Evolutionary conservation across 1,284 basidiomycete species (phyloP).

Genomic region (Hemileccinum hortonii): DNA sequence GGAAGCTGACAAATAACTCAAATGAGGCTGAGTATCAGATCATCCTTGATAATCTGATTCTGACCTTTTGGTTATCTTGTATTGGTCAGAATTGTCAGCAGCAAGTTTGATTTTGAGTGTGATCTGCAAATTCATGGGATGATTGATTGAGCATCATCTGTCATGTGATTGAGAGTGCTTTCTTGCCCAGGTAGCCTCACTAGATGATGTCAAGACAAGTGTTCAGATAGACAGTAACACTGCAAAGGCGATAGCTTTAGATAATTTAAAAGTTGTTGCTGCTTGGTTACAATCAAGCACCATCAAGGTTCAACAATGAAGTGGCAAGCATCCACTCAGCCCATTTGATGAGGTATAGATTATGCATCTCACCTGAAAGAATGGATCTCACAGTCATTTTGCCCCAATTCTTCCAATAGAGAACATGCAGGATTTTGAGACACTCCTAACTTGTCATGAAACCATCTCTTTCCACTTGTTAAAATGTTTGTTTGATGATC

Average conservation of each 20-base stretch:
- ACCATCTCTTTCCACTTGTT: conserved; percentile 63
- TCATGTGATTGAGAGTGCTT: not conserved
- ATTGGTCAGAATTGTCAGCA: conserved; percentile 97
- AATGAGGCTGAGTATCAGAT: conserved; percentile 89
- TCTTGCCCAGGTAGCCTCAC: conserved; percentile 49
- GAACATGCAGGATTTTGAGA: conserved; percentile 54
- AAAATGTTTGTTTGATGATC: conserved; percentile 72
- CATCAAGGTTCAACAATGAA: conserved; percentile 50
- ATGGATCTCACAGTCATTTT: not conserved
- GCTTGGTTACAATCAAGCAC: conserved; percentile 69
- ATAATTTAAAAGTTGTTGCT: conserved; percentile 91
- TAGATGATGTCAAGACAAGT: conserved; percentile 78
- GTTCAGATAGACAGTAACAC: conserved; percentile 71
- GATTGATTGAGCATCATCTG: conserved; percentile 12
- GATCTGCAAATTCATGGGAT: conserved; percentile 81
- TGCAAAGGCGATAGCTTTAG: conserved; percentile 83
- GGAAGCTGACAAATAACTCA: conserved; percentile 81
- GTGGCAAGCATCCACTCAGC: conserved; percentile 39
- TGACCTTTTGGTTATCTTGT: conserved; percentile 86
- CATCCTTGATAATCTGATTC: conserved; percentile 89
- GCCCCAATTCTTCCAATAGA: conserved; percentile 56
- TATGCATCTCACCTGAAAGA: not conserved
- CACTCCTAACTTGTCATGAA: conserved; percentile 59
- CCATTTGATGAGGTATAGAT: conserved; percentile 67
- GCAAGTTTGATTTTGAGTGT: conserved; percentile 79